Conservation (phyloP, 495 filamentous ascomycete species). For the Pseudomonodictys pantanalensis region DNA sequence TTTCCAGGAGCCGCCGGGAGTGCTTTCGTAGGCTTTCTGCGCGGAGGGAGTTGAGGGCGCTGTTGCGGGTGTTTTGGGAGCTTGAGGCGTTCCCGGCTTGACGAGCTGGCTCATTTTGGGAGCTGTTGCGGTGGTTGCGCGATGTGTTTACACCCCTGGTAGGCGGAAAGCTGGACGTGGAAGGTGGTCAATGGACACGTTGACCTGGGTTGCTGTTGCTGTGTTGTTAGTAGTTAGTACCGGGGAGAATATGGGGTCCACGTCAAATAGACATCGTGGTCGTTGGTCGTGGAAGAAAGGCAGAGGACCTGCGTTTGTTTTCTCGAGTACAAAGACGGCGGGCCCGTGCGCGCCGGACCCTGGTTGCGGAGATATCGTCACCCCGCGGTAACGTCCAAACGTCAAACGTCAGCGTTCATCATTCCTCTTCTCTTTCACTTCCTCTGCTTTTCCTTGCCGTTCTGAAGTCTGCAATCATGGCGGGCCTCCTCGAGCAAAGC, state of each 20-base stretch:
- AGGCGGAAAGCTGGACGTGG: too few species aligned
- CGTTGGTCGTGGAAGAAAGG: background rate
- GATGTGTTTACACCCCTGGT: background rate
- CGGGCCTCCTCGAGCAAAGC: conserved; percentile 47
- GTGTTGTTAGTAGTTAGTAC: conserved; percentile 9
- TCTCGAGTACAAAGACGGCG: too few species aligned
- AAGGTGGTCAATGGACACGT: too few species aligned
- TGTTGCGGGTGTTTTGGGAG: conserved; percentile 3
- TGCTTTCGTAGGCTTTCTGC: conserved; percentile 16
- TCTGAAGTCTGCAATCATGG: conserved; percentile 17
- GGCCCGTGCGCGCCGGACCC: background rate
- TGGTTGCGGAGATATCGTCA: too few species aligned
- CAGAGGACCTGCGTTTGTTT: conserved; percentile 7
- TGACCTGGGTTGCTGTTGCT: background rate
- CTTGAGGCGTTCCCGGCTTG: background rate
- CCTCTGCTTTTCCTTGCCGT: conserved; percentile 7
- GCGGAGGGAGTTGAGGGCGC: conserved; percentile 23
- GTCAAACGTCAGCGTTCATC: background rate
- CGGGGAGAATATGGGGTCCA: background rate
- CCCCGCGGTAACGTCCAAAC: too few species aligned
- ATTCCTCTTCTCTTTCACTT: background rate
- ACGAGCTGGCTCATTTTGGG: background rate
- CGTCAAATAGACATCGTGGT: background rate
- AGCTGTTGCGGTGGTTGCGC: background rate
- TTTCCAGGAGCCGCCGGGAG: conserved; percentile 28